Conservation (phyloP, 768 basidiomycete species). For the Leccinum olivaceopallidum region DNA sequence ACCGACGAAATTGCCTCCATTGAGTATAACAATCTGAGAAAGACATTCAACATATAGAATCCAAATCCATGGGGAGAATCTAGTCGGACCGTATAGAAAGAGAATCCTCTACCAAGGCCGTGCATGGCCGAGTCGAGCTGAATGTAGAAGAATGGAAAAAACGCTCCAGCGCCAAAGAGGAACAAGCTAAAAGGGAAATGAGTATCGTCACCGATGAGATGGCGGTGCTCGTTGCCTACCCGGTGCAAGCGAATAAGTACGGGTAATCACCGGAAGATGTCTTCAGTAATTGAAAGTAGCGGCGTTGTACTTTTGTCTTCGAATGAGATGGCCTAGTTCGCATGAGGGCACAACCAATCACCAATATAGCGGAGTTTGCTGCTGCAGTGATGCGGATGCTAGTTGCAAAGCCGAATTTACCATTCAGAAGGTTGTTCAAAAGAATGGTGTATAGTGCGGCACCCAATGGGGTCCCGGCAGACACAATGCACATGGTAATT, state of each 20-base stretch:
- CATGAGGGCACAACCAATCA: slow-evolving; percentile 36
- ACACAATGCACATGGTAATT: slow-evolving; percentile 42
- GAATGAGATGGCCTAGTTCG: slow-evolving; percentile 39
- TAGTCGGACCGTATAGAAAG: slow-evolving; percentile 53
- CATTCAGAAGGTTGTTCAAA: slow-evolving; percentile 30
- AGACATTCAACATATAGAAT: neutral
- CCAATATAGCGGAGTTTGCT: slow-evolving; percentile 38
- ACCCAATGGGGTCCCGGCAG: slow-evolving; percentile 37
- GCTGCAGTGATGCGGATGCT: slow-evolving; percentile 48
- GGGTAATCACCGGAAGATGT: slow-evolving; percentile 24
- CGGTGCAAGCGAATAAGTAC: slow-evolving; percentile 24
- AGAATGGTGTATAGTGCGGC: slow-evolving; percentile 23
- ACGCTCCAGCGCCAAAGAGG: slow-evolving; percentile 24
- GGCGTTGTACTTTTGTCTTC: neutral
- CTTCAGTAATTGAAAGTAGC: slow-evolving; percentile 21
- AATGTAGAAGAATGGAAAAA: slow-evolving; percentile 47
- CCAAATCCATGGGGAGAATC: neutral
- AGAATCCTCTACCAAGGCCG: slow-evolving; percentile 43
- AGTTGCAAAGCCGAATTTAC: slow-evolving; percentile 37
- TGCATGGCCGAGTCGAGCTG: slow-evolving; percentile 55
- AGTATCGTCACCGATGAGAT: neutral
- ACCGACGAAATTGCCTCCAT: slow-evolving; percentile 38
- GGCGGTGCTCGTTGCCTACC: slow-evolving; percentile 14
- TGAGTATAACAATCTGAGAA: slow-evolving; percentile 39
- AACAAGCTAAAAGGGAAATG: slow-evolving; percentile 12